Percentiles rank a stretch among this genome's conserved stretches.
phyloP scores from a whole-genome alignment of 805 yeast species.

The Metschnikowia proteae region DNA sequence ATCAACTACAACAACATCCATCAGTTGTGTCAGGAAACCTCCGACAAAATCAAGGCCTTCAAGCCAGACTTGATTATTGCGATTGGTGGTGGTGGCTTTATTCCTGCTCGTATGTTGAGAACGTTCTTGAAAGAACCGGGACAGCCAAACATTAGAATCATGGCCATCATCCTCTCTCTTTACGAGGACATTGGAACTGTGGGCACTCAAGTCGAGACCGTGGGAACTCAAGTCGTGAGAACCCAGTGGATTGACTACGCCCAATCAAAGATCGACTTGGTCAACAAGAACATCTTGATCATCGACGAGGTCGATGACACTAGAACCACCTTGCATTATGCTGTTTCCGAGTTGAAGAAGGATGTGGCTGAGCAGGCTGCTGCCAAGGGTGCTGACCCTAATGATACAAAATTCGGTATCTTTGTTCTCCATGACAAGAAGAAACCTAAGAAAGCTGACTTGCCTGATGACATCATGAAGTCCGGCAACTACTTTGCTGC shows the following conservation, averaged over 20 bases:
- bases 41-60: conserved; percentile 45
- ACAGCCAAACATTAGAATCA: conserved; percentile 83
- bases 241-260: conserved; percentile 91
- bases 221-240: conserved; percentile 56
- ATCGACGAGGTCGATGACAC: conserved; percentile 93
- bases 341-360: conserved; percentile 69
- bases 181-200: conserved; percentile 76
- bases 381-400: conserved; percentile 54
- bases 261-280: conserved; percentile 49
- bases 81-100: conserved; percentile 97
- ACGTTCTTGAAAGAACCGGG: conserved; percentile 88
- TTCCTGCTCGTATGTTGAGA: conserved; percentile 94
- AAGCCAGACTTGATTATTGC: conserved; percentile 63
- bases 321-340: conserved; percentile 84
- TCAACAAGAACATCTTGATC: conserved; percentile 76
- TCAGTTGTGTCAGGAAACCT: conserved; percentile 72
- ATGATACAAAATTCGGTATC: conserved; percentile 63
- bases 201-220: conserved; percentile 30
- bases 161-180: conserved; percentile 89
- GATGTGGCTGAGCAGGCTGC: conserved; percentile 58
- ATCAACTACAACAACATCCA: conserved; percentile 80
- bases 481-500: conserved; percentile 71
- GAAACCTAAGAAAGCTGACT: conserved; percentile 73
- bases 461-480: conserved; percentile 59
- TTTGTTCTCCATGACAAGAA: conserved; percentile 83